Evolutionary conservation across 768 basidiomycete genomes (phyloP).

Genomic region (Termitomyces sp.): DNA sequence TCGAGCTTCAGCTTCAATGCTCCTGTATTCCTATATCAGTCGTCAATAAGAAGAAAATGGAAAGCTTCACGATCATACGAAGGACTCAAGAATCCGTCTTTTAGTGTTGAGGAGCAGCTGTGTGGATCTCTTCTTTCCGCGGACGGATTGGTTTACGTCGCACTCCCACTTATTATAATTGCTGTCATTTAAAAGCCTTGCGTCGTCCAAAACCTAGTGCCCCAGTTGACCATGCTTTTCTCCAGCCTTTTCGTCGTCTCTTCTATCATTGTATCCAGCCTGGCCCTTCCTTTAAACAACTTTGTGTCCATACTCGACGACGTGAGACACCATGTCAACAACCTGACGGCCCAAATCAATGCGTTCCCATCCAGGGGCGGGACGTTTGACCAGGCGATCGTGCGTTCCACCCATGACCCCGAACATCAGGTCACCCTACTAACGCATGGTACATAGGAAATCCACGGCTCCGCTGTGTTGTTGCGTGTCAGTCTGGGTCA

Average conservation of each 20-base stretch:
- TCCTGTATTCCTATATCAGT: too few species aligned
- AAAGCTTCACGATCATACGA: not conserved
- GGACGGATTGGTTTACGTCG: not conserved
- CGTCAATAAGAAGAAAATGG: not conserved
- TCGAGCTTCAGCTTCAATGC: not conserved
- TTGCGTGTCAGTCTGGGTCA: not conserved
- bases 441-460: not conserved
- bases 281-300: not conserved
- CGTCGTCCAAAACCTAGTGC: not conserved
- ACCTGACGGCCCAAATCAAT: not conserved
- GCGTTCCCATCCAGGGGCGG: not conserved
- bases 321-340: not conserved
- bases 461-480: not conserved
- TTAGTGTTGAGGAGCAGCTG: not conserved
- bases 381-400: not conserved
- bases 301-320: not conserved
- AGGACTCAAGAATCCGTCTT: not conserved
- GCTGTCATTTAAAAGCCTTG: not conserved
- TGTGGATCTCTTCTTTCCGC: not conserved
- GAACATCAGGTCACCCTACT: not conserved
- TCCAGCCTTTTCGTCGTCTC: not conserved
- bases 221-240: not conserved
- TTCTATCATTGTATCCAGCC: not conserved
- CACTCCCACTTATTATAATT: not conserved
- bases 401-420: not conserved